Evolutionary conservation across 257 asterid species (phyloP), one percentile per base, ranked within the genome.

Genomic region (Echites panduratus): DNA sequence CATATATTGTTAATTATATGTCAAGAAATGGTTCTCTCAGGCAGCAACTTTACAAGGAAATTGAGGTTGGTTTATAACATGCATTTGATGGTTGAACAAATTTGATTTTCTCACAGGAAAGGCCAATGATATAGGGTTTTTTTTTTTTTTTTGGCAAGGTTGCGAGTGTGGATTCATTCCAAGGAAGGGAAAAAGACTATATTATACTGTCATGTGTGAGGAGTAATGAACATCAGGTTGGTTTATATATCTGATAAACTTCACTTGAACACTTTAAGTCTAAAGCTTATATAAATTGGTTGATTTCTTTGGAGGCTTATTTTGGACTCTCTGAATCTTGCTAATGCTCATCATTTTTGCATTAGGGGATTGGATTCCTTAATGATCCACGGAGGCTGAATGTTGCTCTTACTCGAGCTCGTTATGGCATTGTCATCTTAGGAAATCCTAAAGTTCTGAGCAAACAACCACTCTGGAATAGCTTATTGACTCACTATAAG

Each of bases 401-500:
- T 85, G 99, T 95, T 66, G 98, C 99, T 59, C 96, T 95, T 66
- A 95, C 99, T 41, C 98, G 99, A 81, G 99, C 98, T 81, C 98
- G 96, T 64, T 95, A 95, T 85, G 99, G 99, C 72, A 90, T 92
- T 62, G 99, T 95, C 74, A 87, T 95, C 75, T 76, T 95, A 82
- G 99, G 99, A 80, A 95, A 95, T 77, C 99, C 99, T 38, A 92
- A 95, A 87, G 99, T 95, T 78, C 84, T 95, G 68, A 92, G 99
- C 84, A 95, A 90, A 78, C 98, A 95, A 81, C 96, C 96, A 27
- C 85, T 95, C 69, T 95, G 98, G 99, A 95, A 95, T 79, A 87
- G 97, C 72, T 84, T 95, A 78, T 83, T 95, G 79, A 89, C 98
- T 11, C 98, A 95, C 78, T 95, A 86, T 84, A 95, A 95, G 98